phyloP scores from a whole-genome alignment of 2,329 filamentous ascomycete genomes.

The Exophiala oligosperma region DNA sequence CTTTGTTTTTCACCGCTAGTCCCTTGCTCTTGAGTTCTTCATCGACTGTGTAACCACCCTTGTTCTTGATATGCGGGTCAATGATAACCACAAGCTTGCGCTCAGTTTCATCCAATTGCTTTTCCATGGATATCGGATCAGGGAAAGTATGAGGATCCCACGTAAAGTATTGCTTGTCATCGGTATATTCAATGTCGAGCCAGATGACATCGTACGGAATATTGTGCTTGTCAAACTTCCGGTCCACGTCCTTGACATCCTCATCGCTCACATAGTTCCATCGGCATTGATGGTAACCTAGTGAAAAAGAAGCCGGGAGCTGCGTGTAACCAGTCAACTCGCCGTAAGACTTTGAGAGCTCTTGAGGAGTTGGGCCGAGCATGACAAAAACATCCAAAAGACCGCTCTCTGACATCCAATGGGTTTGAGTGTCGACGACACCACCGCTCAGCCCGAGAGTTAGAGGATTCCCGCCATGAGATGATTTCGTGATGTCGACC shows the following conservation, averaged over 20 bases:
- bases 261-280: conserved; percentile 99
- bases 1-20: conserved; percentile 85
- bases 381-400: conserved; percentile 92
- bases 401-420: conserved; percentile 95
- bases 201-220: conserved; percentile 99
- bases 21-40: conserved; percentile 82
- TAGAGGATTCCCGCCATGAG: conserved; percentile 71
- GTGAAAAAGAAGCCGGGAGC: conserved; percentile 86
- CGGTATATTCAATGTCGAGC: conserved; percentile 97
- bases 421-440: conserved; percentile 74
- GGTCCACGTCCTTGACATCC: conserved; percentile 93
- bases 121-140: conserved; percentile 81
- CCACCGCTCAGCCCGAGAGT: conserved; percentile 70
- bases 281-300: conserved; percentile 95
- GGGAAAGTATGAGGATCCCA: conserved; percentile 90
- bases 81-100: conserved; percentile 93
- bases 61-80: conserved; percentile 97
- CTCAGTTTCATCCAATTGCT: conserved; percentile 80
- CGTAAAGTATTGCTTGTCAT: conserved; percentile 97
- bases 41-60: conserved; percentile 71
- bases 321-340: conserved; percentile 90
- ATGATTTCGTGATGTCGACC: conserved; percentile 88
- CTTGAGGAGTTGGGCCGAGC: conserved; percentile 80
- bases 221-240: conserved; percentile 90
- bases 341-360: conserved; percentile 78